These are phyloP conservation scores for Cinchona pubescens DNA, from an alignment of 257 asterid species.

Conservation along the genomic window DNA sequence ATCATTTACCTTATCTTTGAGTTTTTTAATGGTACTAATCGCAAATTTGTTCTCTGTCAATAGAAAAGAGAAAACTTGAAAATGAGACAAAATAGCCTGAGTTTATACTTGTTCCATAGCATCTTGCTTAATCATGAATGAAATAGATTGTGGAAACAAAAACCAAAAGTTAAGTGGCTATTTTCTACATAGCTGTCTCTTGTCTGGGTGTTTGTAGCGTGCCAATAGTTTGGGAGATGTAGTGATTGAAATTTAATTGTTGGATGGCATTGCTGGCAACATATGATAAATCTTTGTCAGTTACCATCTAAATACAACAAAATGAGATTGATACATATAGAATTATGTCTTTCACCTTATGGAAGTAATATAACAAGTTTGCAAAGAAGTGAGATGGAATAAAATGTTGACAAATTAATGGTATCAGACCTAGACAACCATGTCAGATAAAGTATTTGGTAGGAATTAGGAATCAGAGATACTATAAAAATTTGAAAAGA, in stretches of 20 bases:
- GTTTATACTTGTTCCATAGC: neutral
- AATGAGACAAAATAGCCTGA: neutral
- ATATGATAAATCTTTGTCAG: neutral
- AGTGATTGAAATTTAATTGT: neutral
- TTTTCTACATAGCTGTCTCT: neutral
- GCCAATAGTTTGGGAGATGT: neutral
- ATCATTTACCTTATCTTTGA: neutral
- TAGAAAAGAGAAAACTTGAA: neutral
- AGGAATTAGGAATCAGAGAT: neutral
- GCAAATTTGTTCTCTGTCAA: neutral
- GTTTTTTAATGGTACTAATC: neutral
- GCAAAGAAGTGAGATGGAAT: neutral
- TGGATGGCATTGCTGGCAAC: neutral
- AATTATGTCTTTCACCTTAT: neutral
- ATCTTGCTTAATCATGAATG: neutral
- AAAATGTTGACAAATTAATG: neutral
- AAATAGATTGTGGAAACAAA: neutral
- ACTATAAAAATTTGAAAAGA: neutral
- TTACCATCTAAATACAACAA: neutral
- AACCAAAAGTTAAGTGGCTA: neutral
- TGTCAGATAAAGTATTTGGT: neutral
- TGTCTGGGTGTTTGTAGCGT: neutral
- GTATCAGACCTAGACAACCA: neutral
- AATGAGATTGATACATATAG: neutral
- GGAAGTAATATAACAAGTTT: neutral